These are phyloP conservation scores for Sistotremastrum suecicum DNA, from an alignment of 768 basidiomycete genomes.

Conservation along the genomic window DNA sequence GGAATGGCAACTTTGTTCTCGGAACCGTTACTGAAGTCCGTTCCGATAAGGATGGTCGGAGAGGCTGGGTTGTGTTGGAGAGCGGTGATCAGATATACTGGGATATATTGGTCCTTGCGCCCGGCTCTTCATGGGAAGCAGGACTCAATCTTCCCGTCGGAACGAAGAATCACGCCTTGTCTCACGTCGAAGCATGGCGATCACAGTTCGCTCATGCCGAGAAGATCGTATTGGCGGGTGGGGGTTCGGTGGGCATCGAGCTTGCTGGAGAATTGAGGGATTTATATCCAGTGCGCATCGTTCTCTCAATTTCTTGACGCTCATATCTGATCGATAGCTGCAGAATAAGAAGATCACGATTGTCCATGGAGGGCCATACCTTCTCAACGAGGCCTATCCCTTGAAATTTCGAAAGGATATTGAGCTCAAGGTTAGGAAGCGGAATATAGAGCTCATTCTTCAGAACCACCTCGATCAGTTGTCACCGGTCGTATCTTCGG, in stretches of 20 bases:
- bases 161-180: slow-evolving; percentile 10
- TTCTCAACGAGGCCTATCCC: too few species aligned
- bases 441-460: too few species aligned
- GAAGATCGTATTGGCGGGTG: slow-evolving; percentile 37
- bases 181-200: slow-evolving; percentile 20
- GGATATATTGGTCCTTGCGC: slow-evolving; percentile 41
- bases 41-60: slow-evolving; percentile 15
- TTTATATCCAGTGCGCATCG: too few species aligned
- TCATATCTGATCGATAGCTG: too few species aligned
- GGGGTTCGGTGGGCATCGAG: slow-evolving; percentile 39
- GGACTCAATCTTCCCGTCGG: slow-evolving; percentile 30
- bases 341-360: too few species aligned
- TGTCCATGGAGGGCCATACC: too few species aligned
- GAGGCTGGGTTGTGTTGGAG: slow-evolving; percentile 37
- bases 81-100: slow-evolving; percentile 36
- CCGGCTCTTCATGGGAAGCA: slow-evolving; percentile 42
- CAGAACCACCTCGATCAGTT: too few species aligned
- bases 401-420: too few species aligned
- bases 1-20: slow-evolving; percentile 25
- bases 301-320: too few species aligned
- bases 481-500: too few species aligned
- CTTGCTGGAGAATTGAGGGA: background rate
- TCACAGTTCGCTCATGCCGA: slow-evolving; percentile 16
- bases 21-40: slow-evolving; percentile 28
- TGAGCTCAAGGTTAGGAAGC: too few species aligned